Conservation (phyloP, 805 yeast species). For the Yamadazyma paraphyllophila region DNA sequence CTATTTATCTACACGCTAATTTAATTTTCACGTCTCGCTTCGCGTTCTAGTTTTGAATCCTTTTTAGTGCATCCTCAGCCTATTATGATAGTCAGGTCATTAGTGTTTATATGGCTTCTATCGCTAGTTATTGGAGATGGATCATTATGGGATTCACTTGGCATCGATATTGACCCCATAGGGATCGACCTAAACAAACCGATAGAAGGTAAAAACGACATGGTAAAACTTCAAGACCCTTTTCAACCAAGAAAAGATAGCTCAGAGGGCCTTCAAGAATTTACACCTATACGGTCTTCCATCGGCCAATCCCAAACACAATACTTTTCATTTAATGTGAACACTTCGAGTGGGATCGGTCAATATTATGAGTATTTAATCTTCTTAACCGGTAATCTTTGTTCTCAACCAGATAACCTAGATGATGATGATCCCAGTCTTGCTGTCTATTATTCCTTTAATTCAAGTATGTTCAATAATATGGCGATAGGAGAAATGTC, state of each 20-base stretch:
- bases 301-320: conserved; percentile 40
- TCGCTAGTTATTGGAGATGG: neutral
- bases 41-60: neutral
- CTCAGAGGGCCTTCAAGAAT: conserved; percentile 33
- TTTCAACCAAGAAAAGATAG: conserved; percentile 3
- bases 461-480: conserved; percentile 30
- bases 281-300: conserved; percentile 33
- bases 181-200: conserved; percentile 19
- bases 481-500: conserved; percentile 28
- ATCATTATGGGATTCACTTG: conserved; percentile 3
- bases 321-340: conserved; percentile 43
- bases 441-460: conserved; percentile 40
- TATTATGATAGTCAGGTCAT: no score
- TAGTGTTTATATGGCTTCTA: neutral
- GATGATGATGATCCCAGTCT: conserved; percentile 24
- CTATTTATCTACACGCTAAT: neutral
- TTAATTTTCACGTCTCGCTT: neutral
- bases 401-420: conserved; percentile 33
- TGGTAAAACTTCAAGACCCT: neutral
- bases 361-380: conserved; percentile 46
- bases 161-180: conserved; percentile 1
- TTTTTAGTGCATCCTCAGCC: neutral
- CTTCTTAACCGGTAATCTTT: conserved; percentile 52
- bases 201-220: conserved; percentile 4
- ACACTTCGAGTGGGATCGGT: conserved; percentile 44